Evolutionary conservation across 2,329 filamentous ascomycete species (phyloP).

Genomic region (Ceratocystis ficicola): DNA sequence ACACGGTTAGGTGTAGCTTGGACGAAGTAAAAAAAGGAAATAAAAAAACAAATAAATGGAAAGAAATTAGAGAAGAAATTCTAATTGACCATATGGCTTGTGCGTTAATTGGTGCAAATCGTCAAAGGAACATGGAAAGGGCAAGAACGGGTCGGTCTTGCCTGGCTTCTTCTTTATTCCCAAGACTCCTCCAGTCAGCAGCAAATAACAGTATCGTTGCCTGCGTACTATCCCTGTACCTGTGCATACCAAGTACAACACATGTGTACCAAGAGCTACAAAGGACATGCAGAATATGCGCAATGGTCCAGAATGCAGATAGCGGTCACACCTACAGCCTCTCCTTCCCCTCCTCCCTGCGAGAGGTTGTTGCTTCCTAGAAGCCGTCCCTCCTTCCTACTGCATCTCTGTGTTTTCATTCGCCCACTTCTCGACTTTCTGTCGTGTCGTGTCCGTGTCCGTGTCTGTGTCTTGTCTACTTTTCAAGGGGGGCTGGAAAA

Average conservation of each 20-base stretch:
- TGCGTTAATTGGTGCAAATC: conserved; percentile 11
- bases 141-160: conserved; percentile 4
- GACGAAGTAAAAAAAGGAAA: background rate
- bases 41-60: background rate
- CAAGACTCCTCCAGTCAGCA: background rate
- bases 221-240: conserved; percentile 2
- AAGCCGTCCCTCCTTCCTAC: background rate
- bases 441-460: background rate
- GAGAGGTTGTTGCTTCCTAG: background rate
- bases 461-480: background rate
- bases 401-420: conserved; percentile 8
- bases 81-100: conserved; percentile 1
- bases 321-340: background rate
- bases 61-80: background rate
- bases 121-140: conserved; percentile 1
- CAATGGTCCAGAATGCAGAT: background rate
- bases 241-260: background rate
- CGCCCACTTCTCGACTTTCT: background rate
- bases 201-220: background rate
- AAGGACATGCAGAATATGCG: background rate
- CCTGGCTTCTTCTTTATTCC: background rate
- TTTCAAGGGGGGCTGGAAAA: background rate
- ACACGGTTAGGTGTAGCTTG: background rate
- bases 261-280: background rate
- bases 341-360: background rate